Evolutionary conservation across 495 filamentous ascomycete genomes (phyloP).

Genomic region (Mytilinidion resinicola): DNA sequence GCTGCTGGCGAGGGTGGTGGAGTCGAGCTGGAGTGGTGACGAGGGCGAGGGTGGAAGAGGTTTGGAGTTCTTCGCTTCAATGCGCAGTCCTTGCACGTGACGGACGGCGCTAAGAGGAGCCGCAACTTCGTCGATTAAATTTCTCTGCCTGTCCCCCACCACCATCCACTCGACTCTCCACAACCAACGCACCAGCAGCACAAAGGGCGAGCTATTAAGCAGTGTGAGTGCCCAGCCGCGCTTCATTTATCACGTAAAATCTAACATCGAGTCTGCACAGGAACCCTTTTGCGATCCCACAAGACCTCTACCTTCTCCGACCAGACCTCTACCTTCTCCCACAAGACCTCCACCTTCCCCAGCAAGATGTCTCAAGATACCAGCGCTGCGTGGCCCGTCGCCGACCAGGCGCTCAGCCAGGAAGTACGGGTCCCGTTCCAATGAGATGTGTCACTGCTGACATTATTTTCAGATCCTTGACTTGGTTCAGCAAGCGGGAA

Average conservation of each 20-base stretch:
- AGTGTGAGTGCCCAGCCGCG: slow-evolving; percentile 8
- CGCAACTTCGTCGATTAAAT: not conserved
- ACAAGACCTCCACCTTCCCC: not conserved
- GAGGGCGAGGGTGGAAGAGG: slow-evolving; percentile 7
- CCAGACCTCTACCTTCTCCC: not conserved
- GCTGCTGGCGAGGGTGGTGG: slow-evolving; percentile 10
- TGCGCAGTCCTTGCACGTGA: slow-evolving; percentile 8
- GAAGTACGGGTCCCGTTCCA: too few relatives aligned
- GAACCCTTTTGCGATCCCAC: slow-evolving; percentile 21
- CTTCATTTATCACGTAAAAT: not conserved
- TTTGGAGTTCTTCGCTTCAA: slow-evolving; percentile 1
- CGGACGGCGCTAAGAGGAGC: not conserved
- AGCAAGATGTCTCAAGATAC: slow-evolving; percentile 18
- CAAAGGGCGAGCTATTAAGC: slow-evolving; percentile 23
- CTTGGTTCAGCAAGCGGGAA: slow-evolving; percentile 76
- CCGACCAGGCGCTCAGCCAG: slow-evolving; percentile 47
- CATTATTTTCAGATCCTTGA: slow-evolving; percentile 72
- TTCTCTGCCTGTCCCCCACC: slow-evolving; percentile 2
- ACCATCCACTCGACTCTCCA: slow-evolving; percentile 5
- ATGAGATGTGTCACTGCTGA: slow-evolving; percentile 44
- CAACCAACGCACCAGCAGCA: not conserved
- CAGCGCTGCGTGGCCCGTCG: slow-evolving; percentile 75
- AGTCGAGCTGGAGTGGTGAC: slow-evolving; percentile 3
- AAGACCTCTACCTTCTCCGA: not conserved
- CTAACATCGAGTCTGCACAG: not conserved